Percentiles rank a stretch among this genome's conserved stretches.
These are phyloP conservation scores for Citrullus colocynthis DNA, from an alignment of 306 rosid species.

Conservation along the genomic window DNA sequence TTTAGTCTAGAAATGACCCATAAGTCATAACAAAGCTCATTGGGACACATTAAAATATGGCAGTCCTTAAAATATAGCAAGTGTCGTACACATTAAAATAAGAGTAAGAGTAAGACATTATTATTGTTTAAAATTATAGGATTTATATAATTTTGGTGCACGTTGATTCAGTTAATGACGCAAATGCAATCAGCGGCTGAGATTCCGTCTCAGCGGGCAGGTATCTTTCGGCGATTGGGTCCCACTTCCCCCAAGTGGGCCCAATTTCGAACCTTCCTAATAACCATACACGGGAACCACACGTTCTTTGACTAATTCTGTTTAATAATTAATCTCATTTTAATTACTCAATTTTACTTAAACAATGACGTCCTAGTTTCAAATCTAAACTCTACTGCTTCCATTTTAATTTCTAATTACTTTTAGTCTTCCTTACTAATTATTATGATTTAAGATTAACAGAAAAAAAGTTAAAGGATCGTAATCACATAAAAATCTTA, in stretches of 20 bases:
- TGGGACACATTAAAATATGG: no score
- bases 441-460: neutral
- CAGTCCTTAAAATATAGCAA: no score
- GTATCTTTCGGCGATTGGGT: neutral
- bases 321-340: neutral
- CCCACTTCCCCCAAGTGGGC: neutral
- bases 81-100: neutral
- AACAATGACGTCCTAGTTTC: neutral
- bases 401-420: neutral
- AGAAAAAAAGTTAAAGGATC: no score
- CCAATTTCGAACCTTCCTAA: neutral
- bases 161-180: neutral
- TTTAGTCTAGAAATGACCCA: no score
- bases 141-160: neutral
- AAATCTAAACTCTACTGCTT: neutral
- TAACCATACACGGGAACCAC: neutral
- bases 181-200: neutral
- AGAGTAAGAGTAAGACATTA: neutral
- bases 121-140: neutral
- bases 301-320: neutral
- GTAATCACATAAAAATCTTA: no score
- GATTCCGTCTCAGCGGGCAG: neutral
- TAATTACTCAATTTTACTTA: neutral
- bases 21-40: no score
- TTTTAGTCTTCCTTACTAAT: neutral